Conservation (phyloP, 2,329 filamentous ascomycete species). For the Pestalotiopsis sp. region DNA sequence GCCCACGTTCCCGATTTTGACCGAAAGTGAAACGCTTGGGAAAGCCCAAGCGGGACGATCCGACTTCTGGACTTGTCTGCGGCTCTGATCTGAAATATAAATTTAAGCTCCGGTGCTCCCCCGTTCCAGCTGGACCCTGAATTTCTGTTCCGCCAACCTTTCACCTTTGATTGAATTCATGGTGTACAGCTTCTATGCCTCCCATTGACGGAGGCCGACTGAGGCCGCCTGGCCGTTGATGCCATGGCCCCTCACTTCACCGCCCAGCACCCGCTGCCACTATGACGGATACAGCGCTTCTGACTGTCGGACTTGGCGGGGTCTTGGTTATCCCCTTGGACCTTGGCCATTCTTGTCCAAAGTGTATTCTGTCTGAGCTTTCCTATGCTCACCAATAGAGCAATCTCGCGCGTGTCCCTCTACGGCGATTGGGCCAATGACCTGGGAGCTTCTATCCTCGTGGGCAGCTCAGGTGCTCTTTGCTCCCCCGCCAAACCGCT, state of each 20-base stretch:
- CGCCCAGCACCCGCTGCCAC: background rate
- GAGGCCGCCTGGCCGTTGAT: background rate
- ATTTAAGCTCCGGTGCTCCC: background rate
- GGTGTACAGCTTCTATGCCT: background rate
- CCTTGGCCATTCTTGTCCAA: background rate
- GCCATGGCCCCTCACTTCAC: background rate
- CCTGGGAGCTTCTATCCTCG: background rate
- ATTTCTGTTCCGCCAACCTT: background rate
- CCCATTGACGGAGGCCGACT: background rate
- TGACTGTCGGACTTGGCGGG: background rate
- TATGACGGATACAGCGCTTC: background rate
- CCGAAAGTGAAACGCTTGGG: conserved; percentile 6
- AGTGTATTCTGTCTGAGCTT: background rate
- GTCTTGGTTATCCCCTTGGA: background rate
- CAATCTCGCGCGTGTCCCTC: background rate
- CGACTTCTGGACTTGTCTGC: background rate
- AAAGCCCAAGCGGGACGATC: conserved; percentile 4
- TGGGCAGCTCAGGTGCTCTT: background rate
- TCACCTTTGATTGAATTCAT: background rate
- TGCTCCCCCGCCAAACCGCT: background rate
- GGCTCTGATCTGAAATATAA: background rate
- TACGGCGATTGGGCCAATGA: background rate
- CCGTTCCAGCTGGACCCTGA: background rate
- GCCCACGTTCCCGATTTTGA: conserved; percentile 8
- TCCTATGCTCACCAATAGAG: background rate